These are phyloP conservation scores for Hymenoscyphus occultus DNA, from an alignment of 2,329 filamentous ascomycete genomes.

Conservation along the genomic window DNA sequence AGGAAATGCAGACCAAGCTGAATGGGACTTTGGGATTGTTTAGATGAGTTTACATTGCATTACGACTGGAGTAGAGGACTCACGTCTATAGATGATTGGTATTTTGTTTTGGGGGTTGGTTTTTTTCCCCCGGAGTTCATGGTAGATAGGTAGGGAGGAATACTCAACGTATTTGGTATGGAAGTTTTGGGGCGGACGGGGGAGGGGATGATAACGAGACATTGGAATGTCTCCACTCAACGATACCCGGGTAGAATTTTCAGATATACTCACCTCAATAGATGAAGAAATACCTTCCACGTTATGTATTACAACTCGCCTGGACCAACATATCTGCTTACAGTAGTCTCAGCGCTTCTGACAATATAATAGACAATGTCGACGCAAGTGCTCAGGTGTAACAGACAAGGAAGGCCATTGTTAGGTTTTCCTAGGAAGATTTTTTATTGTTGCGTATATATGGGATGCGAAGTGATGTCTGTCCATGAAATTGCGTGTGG, in stretches of 20 bases:
- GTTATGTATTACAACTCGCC: background rate
- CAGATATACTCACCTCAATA: slow-evolving; percentile 6
- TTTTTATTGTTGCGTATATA: too few relatives aligned
- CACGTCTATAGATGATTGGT: background rate
- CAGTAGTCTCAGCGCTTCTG: too few relatives aligned
- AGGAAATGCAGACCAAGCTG: slow-evolving; percentile 81
- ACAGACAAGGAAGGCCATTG: too few relatives aligned
- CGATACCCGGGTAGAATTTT: slow-evolving; percentile 18
- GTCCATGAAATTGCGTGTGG: too few relatives aligned
- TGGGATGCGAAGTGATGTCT: too few relatives aligned
- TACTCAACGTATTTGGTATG: slow-evolving; percentile 25
- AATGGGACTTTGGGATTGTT: slow-evolving; percentile 33
- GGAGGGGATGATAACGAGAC: slow-evolving; percentile 4
- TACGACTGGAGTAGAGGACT: background rate
- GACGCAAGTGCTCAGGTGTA: too few relatives aligned
- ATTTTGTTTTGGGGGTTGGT: background rate
- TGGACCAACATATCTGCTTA: too few relatives aligned
- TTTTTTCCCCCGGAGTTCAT: background rate
- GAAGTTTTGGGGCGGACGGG: background rate
- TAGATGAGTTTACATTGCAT: slow-evolving; percentile 7
- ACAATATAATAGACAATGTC: too few relatives aligned
- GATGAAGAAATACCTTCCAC: background rate
- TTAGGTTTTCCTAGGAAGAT: too few relatives aligned
- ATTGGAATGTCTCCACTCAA: slow-evolving; percentile 17
- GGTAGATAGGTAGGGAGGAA: background rate